These are phyloP conservation scores for Domatiomyces catenatus DNA, from an alignment of 2,329 filamentous ascomycete genomes.

Conservation along the genomic window DNA sequence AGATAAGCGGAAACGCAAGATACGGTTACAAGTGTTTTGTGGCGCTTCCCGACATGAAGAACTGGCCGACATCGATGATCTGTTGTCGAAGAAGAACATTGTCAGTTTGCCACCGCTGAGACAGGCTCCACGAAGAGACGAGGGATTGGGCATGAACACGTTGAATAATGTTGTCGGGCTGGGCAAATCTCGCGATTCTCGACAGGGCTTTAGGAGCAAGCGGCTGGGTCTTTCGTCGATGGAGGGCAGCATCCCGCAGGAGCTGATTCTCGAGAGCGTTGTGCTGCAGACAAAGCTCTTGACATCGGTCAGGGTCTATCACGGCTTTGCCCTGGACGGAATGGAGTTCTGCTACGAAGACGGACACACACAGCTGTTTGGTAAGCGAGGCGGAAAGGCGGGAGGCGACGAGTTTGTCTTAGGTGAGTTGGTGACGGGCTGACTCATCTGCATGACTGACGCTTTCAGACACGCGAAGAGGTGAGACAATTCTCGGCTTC, in stretches of 20 bases:
- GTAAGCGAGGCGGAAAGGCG: conserved; percentile 56
- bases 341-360: conserved; percentile 92
- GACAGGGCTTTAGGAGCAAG: conserved; percentile 59
- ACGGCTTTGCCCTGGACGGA: conserved; percentile 63
- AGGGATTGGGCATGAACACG: conserved; percentile 16
- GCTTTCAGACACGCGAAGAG: conserved; percentile 55
- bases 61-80: conserved; percentile 57
- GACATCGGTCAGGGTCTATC: conserved; percentile 58
- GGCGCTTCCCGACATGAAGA: conserved; percentile 58
- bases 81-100: conserved; percentile 55
- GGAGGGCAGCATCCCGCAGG: conserved; percentile 52
- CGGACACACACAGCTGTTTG: conserved; percentile 68
- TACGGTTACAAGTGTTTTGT: conserved; percentile 62
- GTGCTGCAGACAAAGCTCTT: conserved; percentile 56
- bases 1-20: conserved; percentile 51
- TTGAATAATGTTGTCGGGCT: conserved; percentile 12
- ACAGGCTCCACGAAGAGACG: conserved; percentile 15
- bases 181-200: conserved; percentile 21
- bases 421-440: conserved; percentile 36
- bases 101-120: conserved; percentile 57
- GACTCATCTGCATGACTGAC: conserved; percentile 12
- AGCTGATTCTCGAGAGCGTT: conserved; percentile 60
- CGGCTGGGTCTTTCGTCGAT: conserved; percentile 58
- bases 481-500: conserved; percentile 80
- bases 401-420: conserved; percentile 63